Evolutionary conservation across 2,329 filamentous ascomycete species (phyloP).

Genomic region (Dactylellina parvicollis): DNA sequence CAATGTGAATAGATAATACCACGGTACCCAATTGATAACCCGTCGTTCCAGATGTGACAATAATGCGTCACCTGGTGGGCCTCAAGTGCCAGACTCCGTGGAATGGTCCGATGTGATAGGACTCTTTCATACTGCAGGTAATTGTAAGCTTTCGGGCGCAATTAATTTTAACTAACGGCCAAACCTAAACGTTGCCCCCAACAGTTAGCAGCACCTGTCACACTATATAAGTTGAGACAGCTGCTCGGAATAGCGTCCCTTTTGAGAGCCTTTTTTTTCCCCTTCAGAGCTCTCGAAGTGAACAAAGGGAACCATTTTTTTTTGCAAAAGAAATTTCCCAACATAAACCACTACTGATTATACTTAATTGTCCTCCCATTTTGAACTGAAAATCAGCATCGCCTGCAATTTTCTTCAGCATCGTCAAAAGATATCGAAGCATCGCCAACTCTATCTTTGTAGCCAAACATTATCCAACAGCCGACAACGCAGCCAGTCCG

Average conservation of each 20-base stretch:
- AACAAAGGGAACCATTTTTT: constrained; percentile 37
- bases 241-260: constrained; percentile 43
- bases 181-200: too few species aligned
- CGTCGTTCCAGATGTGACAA: not conserved
- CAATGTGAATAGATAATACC: not conserved
- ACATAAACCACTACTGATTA: constrained; percentile 15
- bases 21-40: not conserved
- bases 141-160: constrained; percentile 10
- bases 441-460: not conserved
- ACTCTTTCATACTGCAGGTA: constrained; percentile 20
- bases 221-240: constrained; percentile 53
- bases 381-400: constrained; percentile 19
- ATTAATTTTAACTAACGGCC: not conserved
- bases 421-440: not conserved
- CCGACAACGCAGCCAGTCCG: constrained; percentile 13
- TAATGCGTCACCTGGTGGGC: constrained; percentile 44
- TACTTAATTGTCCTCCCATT: constrained; percentile 13
- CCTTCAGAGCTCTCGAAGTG: constrained; percentile 37
- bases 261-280: constrained; percentile 32
- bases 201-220: constrained; percentile 23
- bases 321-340: constrained; percentile 21
- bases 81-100: constrained; percentile 1
- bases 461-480: constrained; percentile 26
- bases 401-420: constrained; percentile 3
- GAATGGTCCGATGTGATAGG: constrained; percentile 36